Evolutionary conservation across 169 alveolate genomes (phyloP).

Genomic region (Plasmodium gonderi): DNA sequence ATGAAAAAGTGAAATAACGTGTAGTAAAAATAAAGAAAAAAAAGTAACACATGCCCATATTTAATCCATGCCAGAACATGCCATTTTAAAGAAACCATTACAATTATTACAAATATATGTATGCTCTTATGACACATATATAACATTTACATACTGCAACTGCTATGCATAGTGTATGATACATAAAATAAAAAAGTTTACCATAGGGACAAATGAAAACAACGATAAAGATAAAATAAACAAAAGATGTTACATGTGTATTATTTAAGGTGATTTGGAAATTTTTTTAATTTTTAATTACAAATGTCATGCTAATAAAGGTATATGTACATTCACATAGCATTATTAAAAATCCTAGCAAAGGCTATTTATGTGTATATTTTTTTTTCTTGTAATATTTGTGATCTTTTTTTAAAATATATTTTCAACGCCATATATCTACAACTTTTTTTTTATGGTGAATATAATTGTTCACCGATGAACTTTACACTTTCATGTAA

Average conservation of each 20-base stretch:
- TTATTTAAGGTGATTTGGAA: not conserved
- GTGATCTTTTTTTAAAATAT: not conserved
- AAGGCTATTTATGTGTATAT: not conserved
- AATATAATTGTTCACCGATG: not conserved
- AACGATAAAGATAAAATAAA: not conserved
- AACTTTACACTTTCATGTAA: not conserved
- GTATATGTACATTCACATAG: not conserved
- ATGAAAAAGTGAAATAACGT: conserved; percentile 1
- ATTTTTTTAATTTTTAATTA: not conserved
- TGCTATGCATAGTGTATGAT: not conserved
- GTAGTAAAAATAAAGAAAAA: not conserved
- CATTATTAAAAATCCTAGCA: not conserved
- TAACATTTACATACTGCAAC: not conserved
- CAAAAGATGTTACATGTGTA: not conserved
- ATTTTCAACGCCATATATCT: not conserved
- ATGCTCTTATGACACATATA: not conserved
- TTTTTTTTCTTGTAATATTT: not conserved
- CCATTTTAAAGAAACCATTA: not conserved
- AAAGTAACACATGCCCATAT: not conserved
- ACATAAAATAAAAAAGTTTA: not conserved
- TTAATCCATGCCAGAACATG: not conserved
- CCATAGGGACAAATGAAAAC: not conserved
- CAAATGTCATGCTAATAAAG: not conserved
- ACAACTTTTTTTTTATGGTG: not conserved
- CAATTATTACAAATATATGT: too few species aligned